These are phyloP conservation scores for Echinosophora koreensis DNA, from an alignment of 306 rosid species.

Conservation along the genomic window DNA sequence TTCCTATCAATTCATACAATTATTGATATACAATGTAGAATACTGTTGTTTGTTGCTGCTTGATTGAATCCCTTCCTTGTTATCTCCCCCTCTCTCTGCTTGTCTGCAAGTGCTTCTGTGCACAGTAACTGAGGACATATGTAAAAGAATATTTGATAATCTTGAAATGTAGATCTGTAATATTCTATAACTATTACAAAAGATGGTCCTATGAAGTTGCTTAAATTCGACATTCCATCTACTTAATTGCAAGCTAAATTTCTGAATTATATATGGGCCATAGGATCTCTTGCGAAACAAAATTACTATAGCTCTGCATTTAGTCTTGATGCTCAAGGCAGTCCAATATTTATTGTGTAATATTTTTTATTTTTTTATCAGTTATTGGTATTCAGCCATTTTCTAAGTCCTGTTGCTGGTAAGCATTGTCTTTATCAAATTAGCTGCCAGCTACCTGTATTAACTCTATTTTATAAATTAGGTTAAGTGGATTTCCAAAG, in stretches of 20 bases:
- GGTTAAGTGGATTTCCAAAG: slow-evolving; percentile 75
- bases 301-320: not conserved
- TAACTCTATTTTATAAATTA: slow-evolving; percentile 42
- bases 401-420: slow-evolving; percentile 15
- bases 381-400: slow-evolving; percentile 17
- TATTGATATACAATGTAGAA: slow-evolving; percentile 16
- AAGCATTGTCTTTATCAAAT: slow-evolving; percentile 19
- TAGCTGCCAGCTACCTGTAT: slow-evolving; percentile 27
- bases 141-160: slow-evolving; percentile 8
- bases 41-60: slow-evolving; percentile 30
- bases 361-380: slow-evolving; percentile 10
- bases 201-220: not conserved
- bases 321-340: not conserved
- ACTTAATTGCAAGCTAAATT: slow-evolving; percentile 26
- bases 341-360: not conserved
- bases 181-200: slow-evolving; percentile 20
- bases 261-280: slow-evolving; percentile 12
- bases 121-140: slow-evolving; percentile 7
- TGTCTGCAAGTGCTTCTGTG: slow-evolving; percentile 14
- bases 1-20: slow-evolving; percentile 16
- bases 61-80: slow-evolving; percentile 29
- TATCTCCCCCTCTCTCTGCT: not conserved
- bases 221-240: slow-evolving; percentile 19
- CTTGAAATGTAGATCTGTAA: slow-evolving; percentile 3
- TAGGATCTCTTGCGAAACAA: not conserved